Evolutionary conservation across 176 grass and related monocot species (phyloP), one percentile per base, ranked within the genome.

Genomic region (Cenchrus fungigraminus): DNA sequence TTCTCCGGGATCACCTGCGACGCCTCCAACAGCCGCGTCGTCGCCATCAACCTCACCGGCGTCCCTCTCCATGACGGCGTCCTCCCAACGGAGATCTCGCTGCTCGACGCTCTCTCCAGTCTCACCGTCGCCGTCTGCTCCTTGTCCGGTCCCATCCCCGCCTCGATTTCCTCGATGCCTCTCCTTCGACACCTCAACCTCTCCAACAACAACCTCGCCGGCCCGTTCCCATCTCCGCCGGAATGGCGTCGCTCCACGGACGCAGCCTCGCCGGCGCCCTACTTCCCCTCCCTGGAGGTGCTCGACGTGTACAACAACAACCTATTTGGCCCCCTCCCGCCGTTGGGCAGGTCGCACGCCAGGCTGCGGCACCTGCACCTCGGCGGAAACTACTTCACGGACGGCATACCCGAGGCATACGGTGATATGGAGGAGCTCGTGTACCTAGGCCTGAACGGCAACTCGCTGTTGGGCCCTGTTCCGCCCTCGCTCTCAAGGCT

Each of bases 181-280:
- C 17, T 3, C 19, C 95, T 97, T 8, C 87, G 85, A 34, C 49
- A 86, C 56, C 88, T 97, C 75, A 95, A 95, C 90, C 82, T 97
- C 70, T 97, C 95, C 80, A 89, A 84, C 84, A 97, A 94, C 88
- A 89, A 91, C 79, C 78, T 97, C 75, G 63, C 28, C 52, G 92
- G 80, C 46, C 0, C 5, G 2, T 91, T 95, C 69, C 86, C 84
- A 0, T 14, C 20, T 4, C 15, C 86, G 0, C 29, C 16, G 76
- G 65, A 56, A 51, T 9, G 54, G 79, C 13, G 49, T 9, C 0
- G 1, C 8, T 0, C 20, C 57, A 22, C 22, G 59, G 59, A 25
- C 53, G 42, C 31, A 29, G n/a, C 47, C 0, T 1, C 1, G 8
- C 0, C 7, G 11, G 12, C 0, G 0, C 42, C 14, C 0, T 86